A percentile compares a stretch with the other conserved stretches of the same genome.
Evolutionary conservation across 1,284 basidiomycete genomes (phyloP).

Genomic region (Puccinia triticina): DNA sequence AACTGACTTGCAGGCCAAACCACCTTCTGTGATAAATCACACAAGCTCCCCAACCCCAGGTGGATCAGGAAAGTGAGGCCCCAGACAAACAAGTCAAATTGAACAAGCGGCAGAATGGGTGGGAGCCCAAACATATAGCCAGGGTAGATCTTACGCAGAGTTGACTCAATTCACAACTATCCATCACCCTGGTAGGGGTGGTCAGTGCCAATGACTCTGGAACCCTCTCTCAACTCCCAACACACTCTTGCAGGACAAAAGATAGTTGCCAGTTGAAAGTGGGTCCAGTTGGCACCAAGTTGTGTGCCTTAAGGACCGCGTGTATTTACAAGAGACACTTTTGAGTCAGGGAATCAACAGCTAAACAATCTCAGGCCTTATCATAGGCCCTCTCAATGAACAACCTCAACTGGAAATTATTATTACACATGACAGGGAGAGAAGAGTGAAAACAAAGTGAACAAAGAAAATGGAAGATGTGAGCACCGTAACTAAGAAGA

Average conservation of each 20-base stretch:
- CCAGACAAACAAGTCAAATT: slow-evolving; percentile 50
- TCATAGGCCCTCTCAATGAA: no score
- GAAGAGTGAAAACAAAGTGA: no score
- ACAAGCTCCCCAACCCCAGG: not conserved
- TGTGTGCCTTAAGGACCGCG: slow-evolving; percentile 52
- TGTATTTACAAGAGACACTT: not conserved
- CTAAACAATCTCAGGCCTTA: not conserved
- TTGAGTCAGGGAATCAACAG: not conserved
- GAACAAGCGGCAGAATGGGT: not conserved
- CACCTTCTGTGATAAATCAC: not conserved
- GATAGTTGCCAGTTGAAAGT: not conserved
- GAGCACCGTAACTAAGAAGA: slow-evolving; percentile 28
- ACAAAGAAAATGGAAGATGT: no score
- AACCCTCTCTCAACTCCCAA: not conserved
- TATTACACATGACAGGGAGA: no score
- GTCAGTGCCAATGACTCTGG: slow-evolving; percentile 19
- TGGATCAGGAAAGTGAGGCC: not conserved
- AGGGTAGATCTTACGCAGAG: slow-evolving; percentile 44
- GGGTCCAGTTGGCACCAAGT: slow-evolving; percentile 25
- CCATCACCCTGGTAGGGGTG: slow-evolving; percentile 52
- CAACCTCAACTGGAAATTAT: no score
- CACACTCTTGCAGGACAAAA: not conserved
- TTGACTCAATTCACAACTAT: slow-evolving; percentile 53
- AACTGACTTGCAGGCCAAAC: slow-evolving; percentile 36
- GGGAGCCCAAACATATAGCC: slow-evolving; percentile 9